Percentiles rank a stretch among this genome's conserved stretches.
phyloP scores from a whole-genome alignment of 2,329 filamentous ascomycete species.

The Calonectria ilicicola region DNA sequence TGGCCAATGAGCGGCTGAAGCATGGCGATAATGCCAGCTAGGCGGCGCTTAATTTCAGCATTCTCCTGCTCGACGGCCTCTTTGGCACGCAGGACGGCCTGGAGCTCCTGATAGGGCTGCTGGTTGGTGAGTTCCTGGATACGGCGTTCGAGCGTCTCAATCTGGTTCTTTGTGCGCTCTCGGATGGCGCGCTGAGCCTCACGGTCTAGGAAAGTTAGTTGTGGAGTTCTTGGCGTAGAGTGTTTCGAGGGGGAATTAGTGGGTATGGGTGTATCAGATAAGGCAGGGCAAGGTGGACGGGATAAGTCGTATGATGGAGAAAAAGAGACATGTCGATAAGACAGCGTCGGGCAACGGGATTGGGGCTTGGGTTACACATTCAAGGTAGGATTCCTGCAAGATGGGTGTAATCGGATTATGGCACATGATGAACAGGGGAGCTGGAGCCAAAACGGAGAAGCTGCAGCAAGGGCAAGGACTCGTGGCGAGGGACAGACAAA shows the following conservation, averaged over 20 bases:
- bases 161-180: constrained; percentile 84
- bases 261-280: not conserved
- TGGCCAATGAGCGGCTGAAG: constrained; percentile 68
- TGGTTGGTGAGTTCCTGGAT: constrained; percentile 83
- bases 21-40: constrained; percentile 74
- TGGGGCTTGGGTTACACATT: not conserved
- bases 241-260: constrained; percentile 10
- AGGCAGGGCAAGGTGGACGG: not conserved
- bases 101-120: constrained; percentile 86
- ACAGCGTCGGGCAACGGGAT: not conserved
- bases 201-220: constrained; percentile 67
- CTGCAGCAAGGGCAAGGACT: not conserved
- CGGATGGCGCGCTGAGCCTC: constrained; percentile 89
- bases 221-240: constrained; percentile 9
- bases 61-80: constrained; percentile 84
- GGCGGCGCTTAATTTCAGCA: constrained; percentile 77
- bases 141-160: constrained; percentile 77
- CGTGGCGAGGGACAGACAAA: not conserved
- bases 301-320: not conserved
- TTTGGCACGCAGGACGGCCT: constrained; percentile 80
- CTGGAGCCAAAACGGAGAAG: not conserved
- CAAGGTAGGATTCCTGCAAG: constrained; percentile 3
- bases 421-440: not conserved
- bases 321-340: constrained; percentile 3
- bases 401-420: not conserved